These are phyloP conservation scores for Tephrocybe sp. DNA, from an alignment of 768 basidiomycete species.

Conservation along the genomic window DNA sequence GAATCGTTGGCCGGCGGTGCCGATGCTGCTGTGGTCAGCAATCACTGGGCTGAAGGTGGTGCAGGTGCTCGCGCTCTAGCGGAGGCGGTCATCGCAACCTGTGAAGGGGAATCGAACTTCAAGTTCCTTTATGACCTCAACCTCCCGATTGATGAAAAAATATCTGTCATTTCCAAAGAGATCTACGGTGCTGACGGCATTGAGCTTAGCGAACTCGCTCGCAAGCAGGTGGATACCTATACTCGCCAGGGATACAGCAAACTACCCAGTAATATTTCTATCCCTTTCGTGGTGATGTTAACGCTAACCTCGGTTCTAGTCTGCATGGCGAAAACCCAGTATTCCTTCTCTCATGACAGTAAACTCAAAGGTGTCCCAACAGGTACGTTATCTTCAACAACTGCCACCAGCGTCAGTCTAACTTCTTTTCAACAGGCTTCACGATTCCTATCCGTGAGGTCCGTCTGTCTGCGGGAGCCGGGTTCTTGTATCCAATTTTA, in stretches of 20 bases:
- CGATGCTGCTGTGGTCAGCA: conserved; percentile 92
- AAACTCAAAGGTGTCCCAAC: conserved; percentile 87
- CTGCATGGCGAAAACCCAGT: conserved; percentile 98
- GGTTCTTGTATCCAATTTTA: conserved; percentile 94
- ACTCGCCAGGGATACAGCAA: conserved; percentile 83
- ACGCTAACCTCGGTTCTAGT: conserved; percentile 44
- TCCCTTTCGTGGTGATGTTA: not conserved
- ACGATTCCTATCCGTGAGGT: conserved; percentile 90
- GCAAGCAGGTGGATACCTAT: conserved; percentile 86
- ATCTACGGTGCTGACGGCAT: conserved; percentile 95
- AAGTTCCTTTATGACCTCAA: conserved; percentile 91
- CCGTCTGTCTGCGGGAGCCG: conserved; percentile 87
- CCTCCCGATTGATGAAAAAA: conserved; percentile 85
- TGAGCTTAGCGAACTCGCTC: conserved; percentile 80
- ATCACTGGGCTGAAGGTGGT: conserved; percentile 97
- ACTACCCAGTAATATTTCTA: conserved; percentile 59
- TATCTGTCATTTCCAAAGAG: conserved; percentile 80
- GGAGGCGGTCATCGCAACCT: conserved; percentile 86
- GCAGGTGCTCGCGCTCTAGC: conserved; percentile 88
- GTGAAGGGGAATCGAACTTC: conserved; percentile 82
- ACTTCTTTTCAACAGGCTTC: conserved; percentile 57
- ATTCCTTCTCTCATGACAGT: conserved; percentile 95
- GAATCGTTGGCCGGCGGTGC: conserved; percentile 84
- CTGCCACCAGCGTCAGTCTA: not conserved
- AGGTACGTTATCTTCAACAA: conserved; percentile 36